Evolutionary conservation across 768 basidiomycete species (phyloP).

Genomic region (Podaxis sp.): DNA sequence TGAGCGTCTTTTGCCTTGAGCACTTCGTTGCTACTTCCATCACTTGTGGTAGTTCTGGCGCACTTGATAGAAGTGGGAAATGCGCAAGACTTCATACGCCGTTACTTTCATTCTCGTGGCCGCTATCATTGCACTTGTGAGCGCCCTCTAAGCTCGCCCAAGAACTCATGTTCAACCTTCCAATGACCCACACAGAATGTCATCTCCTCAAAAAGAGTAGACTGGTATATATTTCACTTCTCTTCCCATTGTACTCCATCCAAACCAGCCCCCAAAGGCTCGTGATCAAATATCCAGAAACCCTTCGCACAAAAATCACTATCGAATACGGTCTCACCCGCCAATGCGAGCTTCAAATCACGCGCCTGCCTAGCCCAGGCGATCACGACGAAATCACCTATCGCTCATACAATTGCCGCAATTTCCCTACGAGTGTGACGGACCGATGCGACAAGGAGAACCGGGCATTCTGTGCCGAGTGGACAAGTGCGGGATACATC

Average conservation of each 20-base stretch:
- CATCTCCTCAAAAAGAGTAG: conserved; percentile 51
- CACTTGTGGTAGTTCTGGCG: background rate
- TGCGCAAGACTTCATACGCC: conserved; percentile 72
- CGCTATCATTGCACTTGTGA: conserved; percentile 49
- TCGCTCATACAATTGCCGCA: conserved; percentile 58
- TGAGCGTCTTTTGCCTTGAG: background rate
- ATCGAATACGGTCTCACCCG: conserved; percentile 57
- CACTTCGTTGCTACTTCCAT: background rate
- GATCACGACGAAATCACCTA: conserved; percentile 47
- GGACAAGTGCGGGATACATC: conserved; percentile 70
- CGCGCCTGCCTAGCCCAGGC: conserved; percentile 44
- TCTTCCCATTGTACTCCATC: background rate
- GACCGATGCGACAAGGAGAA: conserved; percentile 54
- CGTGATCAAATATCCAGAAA: conserved; percentile 39
- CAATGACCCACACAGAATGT: conserved; percentile 43
- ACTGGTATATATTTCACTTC: conserved; percentile 49
- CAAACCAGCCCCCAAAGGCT: conserved; percentile 33
- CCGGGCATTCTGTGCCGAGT: conserved; percentile 56
- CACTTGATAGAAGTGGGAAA: background rate
- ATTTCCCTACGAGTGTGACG: conserved; percentile 56
- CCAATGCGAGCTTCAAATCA: conserved; percentile 52
- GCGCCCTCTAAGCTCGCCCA: conserved; percentile 20
- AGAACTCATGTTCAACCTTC: background rate
- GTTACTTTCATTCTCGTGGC: conserved; percentile 58
- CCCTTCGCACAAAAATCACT: conserved; percentile 45